A percentile compares a stretch with the other conserved stretches of the same genome.
These are phyloP conservation scores for Venustampulla echinocandica DNA, from an alignment of 495 filamentous ascomycete species.

Conservation along the genomic window DNA sequence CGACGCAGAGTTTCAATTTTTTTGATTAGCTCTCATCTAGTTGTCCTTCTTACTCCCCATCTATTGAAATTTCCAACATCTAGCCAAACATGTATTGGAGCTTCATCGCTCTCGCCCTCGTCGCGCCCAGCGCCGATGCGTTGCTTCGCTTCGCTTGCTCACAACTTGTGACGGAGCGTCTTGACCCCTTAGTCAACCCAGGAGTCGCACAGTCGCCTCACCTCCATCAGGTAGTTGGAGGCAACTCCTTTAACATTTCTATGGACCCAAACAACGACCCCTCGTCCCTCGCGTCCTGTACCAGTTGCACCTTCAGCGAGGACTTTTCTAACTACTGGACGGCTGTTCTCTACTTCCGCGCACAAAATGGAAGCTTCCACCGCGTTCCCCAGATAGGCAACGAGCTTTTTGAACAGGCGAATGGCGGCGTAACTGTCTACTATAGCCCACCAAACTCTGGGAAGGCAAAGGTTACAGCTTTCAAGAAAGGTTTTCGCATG, in stretches of 20 bases:
- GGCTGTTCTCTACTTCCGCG: no score
- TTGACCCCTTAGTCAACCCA: constrained; percentile 29
- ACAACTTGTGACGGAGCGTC: constrained; percentile 26
- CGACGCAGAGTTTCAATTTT: no score
- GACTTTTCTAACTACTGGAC: no score
- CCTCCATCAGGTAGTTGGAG: constrained; percentile 29
- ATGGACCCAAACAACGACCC: constrained; percentile 41
- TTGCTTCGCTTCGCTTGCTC: constrained; percentile 30
- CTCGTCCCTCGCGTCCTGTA: constrained; percentile 48
- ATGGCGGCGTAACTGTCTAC: constrained; percentile 36
- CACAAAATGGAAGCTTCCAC: constrained; percentile 55
- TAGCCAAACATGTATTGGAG: constrained; percentile 29
- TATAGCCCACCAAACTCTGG: constrained; percentile 36
- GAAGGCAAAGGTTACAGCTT: constrained; percentile 27
- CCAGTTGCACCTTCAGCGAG: constrained; percentile 51
- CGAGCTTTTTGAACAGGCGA: constrained; percentile 30
- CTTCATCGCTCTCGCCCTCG: constrained; percentile 26
- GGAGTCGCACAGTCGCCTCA: constrained; percentile 27
- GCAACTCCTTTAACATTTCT: constrained; percentile 48
- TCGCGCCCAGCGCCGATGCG: constrained; percentile 21
- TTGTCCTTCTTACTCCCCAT: no score
- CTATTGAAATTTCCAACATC: no score
- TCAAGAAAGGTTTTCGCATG: constrained; percentile 18
- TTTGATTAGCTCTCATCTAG: no score
- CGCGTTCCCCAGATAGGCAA: constrained; percentile 51